Conservation (phyloP, 768 basidiomycete genomes). For the Auriscalpium vulgare region DNA sequence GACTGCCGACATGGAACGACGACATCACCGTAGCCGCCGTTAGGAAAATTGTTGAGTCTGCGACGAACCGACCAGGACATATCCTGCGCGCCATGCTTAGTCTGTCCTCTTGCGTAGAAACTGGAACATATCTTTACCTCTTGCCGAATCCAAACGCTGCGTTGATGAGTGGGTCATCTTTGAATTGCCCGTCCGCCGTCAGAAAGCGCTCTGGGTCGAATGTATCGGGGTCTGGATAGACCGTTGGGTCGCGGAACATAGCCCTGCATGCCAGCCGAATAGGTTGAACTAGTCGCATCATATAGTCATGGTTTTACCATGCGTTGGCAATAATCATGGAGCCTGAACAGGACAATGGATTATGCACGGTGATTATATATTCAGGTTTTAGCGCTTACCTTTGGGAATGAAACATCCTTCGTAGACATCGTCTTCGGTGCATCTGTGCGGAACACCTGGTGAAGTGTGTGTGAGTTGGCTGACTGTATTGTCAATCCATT, state of each 20-base stretch:
- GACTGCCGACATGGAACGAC: too few species aligned
- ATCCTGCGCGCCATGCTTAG: background rate
- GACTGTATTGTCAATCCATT: too few species aligned
- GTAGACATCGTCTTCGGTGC: slow-evolving; percentile 3
- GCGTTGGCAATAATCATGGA: background rate
- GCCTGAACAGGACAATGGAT: background rate
- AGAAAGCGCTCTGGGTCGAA: slow-evolving; percentile 14
- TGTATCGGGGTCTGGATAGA: slow-evolving; percentile 7
- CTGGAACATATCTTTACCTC: background rate
- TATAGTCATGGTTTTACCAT: background rate
- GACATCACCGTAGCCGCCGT: too few species aligned
- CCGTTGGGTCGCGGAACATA: slow-evolving; percentile 4
- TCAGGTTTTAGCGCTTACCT: background rate
- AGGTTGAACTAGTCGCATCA: background rate
- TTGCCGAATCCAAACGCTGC: slow-evolving; percentile 4
- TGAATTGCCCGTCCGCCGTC: slow-evolving; percentile 1
- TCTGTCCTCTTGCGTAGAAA: too few species aligned
- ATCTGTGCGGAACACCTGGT: background rate
- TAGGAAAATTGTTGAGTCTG: too few species aligned
- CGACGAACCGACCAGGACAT: slow-evolving; percentile 16
- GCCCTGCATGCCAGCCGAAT: background rate
- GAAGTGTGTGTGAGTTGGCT: too few species aligned
- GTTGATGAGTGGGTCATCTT: slow-evolving; percentile 1
- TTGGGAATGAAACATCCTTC: slow-evolving; percentile 4
- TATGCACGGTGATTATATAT: background rate